Conservation (phyloP, 2,329 filamentous ascomycete species). For the Colletotrichum sp. region DNA sequence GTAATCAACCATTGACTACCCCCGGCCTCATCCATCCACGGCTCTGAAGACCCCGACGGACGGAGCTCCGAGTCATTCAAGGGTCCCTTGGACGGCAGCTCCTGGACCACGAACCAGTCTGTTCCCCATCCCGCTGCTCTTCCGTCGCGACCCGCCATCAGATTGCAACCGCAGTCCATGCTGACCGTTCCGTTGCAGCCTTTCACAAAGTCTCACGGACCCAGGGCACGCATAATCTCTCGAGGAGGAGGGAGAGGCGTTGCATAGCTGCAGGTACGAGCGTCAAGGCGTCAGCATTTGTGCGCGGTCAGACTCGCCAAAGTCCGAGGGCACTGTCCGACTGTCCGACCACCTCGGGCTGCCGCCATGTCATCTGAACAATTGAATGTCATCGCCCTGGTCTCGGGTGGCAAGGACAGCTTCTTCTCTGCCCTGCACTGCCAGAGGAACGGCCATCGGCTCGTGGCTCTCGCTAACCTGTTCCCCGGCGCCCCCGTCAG, state of each 20-base stretch:
- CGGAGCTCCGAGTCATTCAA: conserved; percentile 8
- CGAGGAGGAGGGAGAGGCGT: not conserved
- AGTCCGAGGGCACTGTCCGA: not conserved
- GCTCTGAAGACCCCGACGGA: not conserved
- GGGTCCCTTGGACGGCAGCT: not conserved
- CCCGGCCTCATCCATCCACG: not conserved
- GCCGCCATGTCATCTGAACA: conserved; percentile 46
- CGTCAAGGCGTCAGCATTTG: not conserved
- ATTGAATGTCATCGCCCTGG: conserved; percentile 84
- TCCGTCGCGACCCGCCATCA: not conserved
- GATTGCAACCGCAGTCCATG: not conserved
- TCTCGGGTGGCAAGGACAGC: conserved; percentile 97
- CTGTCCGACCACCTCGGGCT: not conserved
- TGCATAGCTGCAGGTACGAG: not conserved
- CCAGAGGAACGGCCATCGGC: conserved; percentile 79
- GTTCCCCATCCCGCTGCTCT: not conserved
- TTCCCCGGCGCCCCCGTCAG: conserved; percentile 56
- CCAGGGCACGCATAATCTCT: not conserved
- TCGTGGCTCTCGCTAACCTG: conserved; percentile 90
- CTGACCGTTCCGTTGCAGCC: not conserved
- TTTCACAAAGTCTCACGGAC: not conserved
- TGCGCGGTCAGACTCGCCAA: not conserved
- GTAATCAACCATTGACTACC: not conserved
- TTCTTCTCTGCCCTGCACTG: conserved; percentile 94
- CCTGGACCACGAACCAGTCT: conserved; percentile 1